Evolutionary conservation across 805 yeast genomes (phyloP), one percentile per base, ranked within the genome.

Genomic region (Yarrowia bubula): DNA sequence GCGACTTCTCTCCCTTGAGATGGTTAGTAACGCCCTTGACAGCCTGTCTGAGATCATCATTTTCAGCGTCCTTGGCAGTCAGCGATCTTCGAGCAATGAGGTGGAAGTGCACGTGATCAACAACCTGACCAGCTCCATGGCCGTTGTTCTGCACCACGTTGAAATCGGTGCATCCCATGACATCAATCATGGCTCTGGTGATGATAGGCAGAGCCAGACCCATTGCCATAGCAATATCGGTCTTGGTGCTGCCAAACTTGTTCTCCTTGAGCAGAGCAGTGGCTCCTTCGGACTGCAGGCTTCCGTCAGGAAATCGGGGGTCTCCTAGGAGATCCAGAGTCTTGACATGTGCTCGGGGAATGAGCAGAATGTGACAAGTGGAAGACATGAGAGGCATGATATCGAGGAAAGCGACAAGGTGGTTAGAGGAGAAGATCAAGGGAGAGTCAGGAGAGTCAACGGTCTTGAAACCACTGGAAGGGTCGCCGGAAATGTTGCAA

Each of bases 71-170:
- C 22, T 53, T 28, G 43, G 63, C 15, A 6, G 17, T 53, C 6
- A 61, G 18, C 1, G 64, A 51, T 39, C 68, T 68, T 53, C 98
- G 80, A 11, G 97, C 96, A 15, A 93, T 89, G 18, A 93, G 74
- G 73, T 93, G 98, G 15, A 95, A 87, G 72, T 93, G 98, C n/a
- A 93, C 80, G 75, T 93, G 98, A 10, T 96, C 96, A 1, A 93
- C 87, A 8, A 91, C 84, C 74, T 93, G 98, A 1, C 98, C 98
- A 1, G 97, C 92, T 37, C 87, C 92, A 0, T 87, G 86, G 0
- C 98, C 98, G 74, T 93, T 77, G 69, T 77, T 77, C 64, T 76
- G 79, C 13, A 77, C 73, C 11, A 77, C 68, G 60, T 77, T 77
- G 70, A 70, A 75, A 8, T 73, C 76, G 10, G 67, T 61, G 13